A percentile compares a stretch with the other conserved stretches of the same genome.
phyloP scores from a whole-genome alignment of 1,284 basidiomycete genomes.

The Phaffia rhodozyma region DNA sequence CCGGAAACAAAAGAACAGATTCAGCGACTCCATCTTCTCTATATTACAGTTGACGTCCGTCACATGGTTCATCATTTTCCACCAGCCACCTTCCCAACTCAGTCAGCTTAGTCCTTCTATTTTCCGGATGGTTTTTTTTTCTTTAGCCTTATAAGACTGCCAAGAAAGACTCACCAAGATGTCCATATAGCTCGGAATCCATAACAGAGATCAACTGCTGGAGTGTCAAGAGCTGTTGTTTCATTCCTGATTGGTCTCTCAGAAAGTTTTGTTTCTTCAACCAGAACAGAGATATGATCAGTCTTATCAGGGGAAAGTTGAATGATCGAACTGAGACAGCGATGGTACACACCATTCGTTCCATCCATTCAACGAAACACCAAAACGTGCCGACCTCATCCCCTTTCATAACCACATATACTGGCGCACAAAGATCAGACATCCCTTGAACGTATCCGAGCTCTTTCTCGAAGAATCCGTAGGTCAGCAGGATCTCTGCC shows the following conservation, averaged over 20 bases:
- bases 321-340: not conserved
- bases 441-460: slow-evolving; percentile 65
- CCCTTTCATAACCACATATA: slow-evolving; percentile 81
- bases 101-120: slow-evolving; percentile 4
- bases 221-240: slow-evolving; percentile 73
- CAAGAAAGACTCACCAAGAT: slow-evolving; percentile 48
- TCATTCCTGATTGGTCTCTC: slow-evolving; percentile 97
- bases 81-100: not conserved
- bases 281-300: not conserved
- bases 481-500: slow-evolving; percentile 74
- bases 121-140: not conserved
- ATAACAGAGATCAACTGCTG: slow-evolving; percentile 84
- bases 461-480: slow-evolving; percentile 71
- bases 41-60: slow-evolving; percentile 18
- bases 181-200: slow-evolving; percentile 84
- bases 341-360: slow-evolving; percentile 60
- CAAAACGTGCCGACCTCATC: slow-evolving; percentile 87
- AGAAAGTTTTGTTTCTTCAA: slow-evolving; percentile 80
- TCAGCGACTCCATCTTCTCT: slow-evolving; percentile 82
- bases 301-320: not conserved
- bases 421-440: slow-evolving; percentile 88
- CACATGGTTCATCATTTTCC: slow-evolving; percentile 6
- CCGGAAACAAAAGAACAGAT: slow-evolving; percentile 97
- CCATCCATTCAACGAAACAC: slow-evolving; percentile 92
- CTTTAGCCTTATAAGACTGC: too few relatives aligned